Conservation (phyloP, 192 early-diverging fungal genomes). For the Umbelopsis sp. region DNA sequence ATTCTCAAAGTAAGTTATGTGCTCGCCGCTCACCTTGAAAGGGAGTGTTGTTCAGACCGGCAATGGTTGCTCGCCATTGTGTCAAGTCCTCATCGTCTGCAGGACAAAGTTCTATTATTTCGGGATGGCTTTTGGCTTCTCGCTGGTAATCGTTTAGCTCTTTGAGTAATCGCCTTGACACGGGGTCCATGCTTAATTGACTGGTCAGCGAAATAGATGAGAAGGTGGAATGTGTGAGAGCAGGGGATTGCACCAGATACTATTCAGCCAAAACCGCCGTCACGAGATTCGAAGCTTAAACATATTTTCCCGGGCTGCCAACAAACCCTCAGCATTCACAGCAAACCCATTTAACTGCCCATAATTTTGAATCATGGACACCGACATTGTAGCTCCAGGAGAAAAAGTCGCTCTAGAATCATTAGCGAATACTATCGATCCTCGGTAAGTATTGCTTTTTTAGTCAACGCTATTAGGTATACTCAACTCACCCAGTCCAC, state of each 20-base stretch:
- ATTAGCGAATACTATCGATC: not conserved
- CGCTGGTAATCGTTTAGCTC: constrained; percentile 60
- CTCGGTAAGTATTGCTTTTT: not conserved
- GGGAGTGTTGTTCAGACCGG: constrained; percentile 64
- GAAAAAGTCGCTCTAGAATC: not conserved
- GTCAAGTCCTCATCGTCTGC: constrained; percentile 68
- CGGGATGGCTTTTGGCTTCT: constrained; percentile 50
- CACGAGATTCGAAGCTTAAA: not conserved
- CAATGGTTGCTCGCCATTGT: constrained; percentile 69
- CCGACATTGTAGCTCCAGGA: constrained; percentile 17
- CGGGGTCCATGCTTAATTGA: constrained; percentile 47
- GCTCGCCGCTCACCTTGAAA: constrained; percentile 61
- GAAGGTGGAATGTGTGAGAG: not conserved
- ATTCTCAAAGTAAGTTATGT: not conserved
- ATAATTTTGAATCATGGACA: not conserved
- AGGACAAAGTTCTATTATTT: constrained; percentile 64
- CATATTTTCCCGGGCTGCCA: too few species aligned
- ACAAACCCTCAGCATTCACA: too few species aligned
- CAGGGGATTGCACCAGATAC: not conserved
- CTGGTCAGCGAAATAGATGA: not conserved
- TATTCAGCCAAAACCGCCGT: not conserved
- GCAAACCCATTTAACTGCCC: not conserved
- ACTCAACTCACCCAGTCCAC: too few species aligned
- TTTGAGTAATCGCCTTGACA: constrained; percentile 62
- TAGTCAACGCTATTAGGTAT: not conserved